These are phyloP conservation scores for Rhododendron henanense DNA, from an alignment of 148 eudicot species.

Conservation along the genomic window DNA sequence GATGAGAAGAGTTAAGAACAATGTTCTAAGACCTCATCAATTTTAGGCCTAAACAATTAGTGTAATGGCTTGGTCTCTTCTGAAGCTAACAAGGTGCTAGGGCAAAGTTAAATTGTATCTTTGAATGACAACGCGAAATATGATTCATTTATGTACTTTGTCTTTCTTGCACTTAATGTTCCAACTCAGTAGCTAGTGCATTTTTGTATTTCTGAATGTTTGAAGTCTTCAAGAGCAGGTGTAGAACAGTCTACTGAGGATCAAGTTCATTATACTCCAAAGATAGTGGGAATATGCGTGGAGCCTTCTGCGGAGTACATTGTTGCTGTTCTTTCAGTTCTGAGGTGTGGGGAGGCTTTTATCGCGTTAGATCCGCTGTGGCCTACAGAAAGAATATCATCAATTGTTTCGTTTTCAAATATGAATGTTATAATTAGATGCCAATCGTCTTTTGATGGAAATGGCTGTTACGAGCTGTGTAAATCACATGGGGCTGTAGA, in stretches of 20 bases:
- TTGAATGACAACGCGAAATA: not conserved
- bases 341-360: constrained; percentile 78
- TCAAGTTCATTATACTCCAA: constrained; percentile 24
- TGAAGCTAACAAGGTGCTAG: too few relatives aligned
- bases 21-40: too few relatives aligned
- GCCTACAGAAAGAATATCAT: constrained; percentile 71
- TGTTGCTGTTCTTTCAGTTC: constrained; percentile 60
- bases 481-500: constrained; percentile 45
- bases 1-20: too few relatives aligned
- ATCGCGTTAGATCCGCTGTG: constrained; percentile 76
- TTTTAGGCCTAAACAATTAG: too few relatives aligned
- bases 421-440: constrained; percentile 57
- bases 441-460: constrained; percentile 27
- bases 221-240: not conserved
- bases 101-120: too few relatives aligned
- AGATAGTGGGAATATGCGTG: constrained; percentile 64
- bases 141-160: not conserved
- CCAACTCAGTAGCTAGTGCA: constrained; percentile 5
- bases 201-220: constrained; percentile 11
- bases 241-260: constrained; percentile 10
- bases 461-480: constrained; percentile 30
- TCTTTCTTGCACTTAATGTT: constrained; percentile 9
- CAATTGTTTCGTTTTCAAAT: constrained; percentile 53
- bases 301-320: constrained; percentile 76
- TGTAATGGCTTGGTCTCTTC: too few relatives aligned